Conservation (phyloP, 345 rosid genomes). For the Aethionema arabicum region DNA sequence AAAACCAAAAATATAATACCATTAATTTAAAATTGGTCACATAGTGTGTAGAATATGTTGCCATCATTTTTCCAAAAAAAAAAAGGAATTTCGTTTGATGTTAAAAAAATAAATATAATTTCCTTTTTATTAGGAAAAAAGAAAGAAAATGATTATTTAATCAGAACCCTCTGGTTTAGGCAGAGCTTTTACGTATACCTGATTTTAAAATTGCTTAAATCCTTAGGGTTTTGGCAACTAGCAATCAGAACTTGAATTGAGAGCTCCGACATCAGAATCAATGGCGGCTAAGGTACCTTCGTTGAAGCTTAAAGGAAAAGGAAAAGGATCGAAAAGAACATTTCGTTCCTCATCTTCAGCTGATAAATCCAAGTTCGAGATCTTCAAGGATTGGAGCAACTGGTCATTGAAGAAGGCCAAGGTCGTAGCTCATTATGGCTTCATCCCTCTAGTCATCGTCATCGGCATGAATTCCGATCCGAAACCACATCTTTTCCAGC, state of each 20-base stretch:
- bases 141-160: background rate
- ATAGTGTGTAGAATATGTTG: too few species aligned
- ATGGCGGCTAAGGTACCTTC: slow-evolving; percentile 52
- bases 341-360: slow-evolving; percentile 26
- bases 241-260: background rate
- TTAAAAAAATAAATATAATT: background rate
- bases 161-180: background rate
- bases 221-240: slow-evolving; percentile 27
- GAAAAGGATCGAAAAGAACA: slow-evolving; percentile 44
- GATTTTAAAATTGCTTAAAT: slow-evolving; percentile 28
- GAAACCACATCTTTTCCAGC: slow-evolving; percentile 75
- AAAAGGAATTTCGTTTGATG: too few species aligned
- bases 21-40: too few species aligned
- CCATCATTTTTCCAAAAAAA: background rate
- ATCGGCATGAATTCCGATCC: slow-evolving; percentile 97
- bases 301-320: slow-evolving; percentile 50
- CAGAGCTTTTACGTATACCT: background rate
- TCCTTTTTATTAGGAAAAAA: too few species aligned
- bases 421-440: slow-evolving; percentile 80
- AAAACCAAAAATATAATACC: too few species aligned
- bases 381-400: slow-evolving; percentile 79
- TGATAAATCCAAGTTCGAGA: slow-evolving; percentile 42
- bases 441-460: slow-evolving; percentile 82
- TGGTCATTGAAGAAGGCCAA: slow-evolving; percentile 86
- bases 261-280: slow-evolving; percentile 29